Base-by-base conservation (phyloP, 1,139 yeast genomes). In the Kodamaea derodonti region DNA sequence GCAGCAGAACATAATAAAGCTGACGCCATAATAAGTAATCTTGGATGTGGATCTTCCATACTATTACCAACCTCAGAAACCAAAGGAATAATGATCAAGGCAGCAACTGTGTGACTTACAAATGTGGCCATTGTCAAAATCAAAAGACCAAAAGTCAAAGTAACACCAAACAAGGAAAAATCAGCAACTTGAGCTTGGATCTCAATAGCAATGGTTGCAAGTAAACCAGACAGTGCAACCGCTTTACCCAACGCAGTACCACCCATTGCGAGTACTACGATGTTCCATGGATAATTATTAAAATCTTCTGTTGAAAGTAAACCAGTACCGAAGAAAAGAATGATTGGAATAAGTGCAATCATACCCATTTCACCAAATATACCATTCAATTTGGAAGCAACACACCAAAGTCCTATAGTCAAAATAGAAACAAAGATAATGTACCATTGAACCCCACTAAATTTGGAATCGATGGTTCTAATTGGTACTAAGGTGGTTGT, bases 61-160 rank as follows among this genome's bases (percentile, higher is more conserved):
- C 69, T 62, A 38, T 73, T 69, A 38, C 88, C 90, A 41, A 81
- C 76, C 54, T 81, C 84, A 36, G 79, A 71, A 16, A 82, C 84
- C 42, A 82, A 62, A 20, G 90, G 90, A 32, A 82, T 69, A 38
- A 81, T 71, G 40, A 82, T 81, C 45, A 82, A 73, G 0, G 90
- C 88, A 7, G 88, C 84, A 17, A 81, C 90, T 0, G 90, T 82
- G 55, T 82, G 90, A 4, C 84, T 76, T 14, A 82, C 86, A 56
- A 82, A 82, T 0, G 88, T 81, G 20, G 87, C 87, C 63, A 80
- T 77, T 22, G 72, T 78, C 42, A 80, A 63, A 53, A 80, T 78
- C 37, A 82, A 62, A 26, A 78, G 60, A 36, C 88, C 90, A 54
- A 81, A 81, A 7, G 83, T 77, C 36, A 81, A 63, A 13, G 81